phyloP scores from a whole-genome alignment of 1,139 yeast genomes.

The Geotrichum australiense region DNA sequence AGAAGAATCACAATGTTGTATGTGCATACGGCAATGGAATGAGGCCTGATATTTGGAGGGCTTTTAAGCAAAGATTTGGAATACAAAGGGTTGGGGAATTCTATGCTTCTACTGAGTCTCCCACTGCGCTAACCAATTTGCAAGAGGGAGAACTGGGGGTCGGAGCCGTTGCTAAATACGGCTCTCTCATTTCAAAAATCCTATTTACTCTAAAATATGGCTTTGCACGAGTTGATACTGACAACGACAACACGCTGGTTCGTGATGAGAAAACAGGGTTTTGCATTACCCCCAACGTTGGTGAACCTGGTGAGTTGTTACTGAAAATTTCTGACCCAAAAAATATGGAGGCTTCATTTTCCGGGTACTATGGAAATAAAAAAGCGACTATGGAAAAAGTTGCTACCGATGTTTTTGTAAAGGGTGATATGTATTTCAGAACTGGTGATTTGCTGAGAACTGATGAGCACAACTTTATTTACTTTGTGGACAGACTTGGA shows the following conservation, averaged over 20 bases:
- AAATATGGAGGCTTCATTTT: slow-evolving; percentile 49
- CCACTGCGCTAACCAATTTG: slow-evolving; percentile 78
- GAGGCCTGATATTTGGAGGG: slow-evolving; percentile 85
- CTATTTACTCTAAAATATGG: slow-evolving; percentile 39
- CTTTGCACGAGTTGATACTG: slow-evolving; percentile 58
- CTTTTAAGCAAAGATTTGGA: slow-evolving; percentile 69
- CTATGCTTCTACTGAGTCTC: slow-evolving; percentile 92
- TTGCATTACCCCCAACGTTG: slow-evolving; percentile 43
- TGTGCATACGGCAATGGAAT: slow-evolving; percentile 92
- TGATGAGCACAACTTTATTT: slow-evolving; percentile 65
- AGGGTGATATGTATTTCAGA: slow-evolving; percentile 91
- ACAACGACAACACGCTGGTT: slow-evolving; percentile 65
- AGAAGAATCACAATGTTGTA: slow-evolving; percentile 53
- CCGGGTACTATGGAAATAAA: slow-evolving; percentile 81
- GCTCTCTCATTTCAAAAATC: slow-evolving; percentile 30
- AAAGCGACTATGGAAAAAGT: slow-evolving; percentile 75
- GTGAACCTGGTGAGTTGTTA: slow-evolving; percentile 83
- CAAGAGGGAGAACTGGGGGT: slow-evolving; percentile 76
- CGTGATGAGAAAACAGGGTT: slow-evolving; percentile 66
- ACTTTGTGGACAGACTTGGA: slow-evolving; percentile 88
- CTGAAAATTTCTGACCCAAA: slow-evolving; percentile 65
- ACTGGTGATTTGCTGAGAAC: slow-evolving; percentile 74
- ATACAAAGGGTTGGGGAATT: slow-evolving; percentile 80
- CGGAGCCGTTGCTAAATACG: slow-evolving; percentile 87
- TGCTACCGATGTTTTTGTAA: slow-evolving; percentile 59